These are phyloP conservation scores for Plasmodium vivax DNA, from an alignment of 169 alveolate genomes.

Conservation along the genomic window DNA sequence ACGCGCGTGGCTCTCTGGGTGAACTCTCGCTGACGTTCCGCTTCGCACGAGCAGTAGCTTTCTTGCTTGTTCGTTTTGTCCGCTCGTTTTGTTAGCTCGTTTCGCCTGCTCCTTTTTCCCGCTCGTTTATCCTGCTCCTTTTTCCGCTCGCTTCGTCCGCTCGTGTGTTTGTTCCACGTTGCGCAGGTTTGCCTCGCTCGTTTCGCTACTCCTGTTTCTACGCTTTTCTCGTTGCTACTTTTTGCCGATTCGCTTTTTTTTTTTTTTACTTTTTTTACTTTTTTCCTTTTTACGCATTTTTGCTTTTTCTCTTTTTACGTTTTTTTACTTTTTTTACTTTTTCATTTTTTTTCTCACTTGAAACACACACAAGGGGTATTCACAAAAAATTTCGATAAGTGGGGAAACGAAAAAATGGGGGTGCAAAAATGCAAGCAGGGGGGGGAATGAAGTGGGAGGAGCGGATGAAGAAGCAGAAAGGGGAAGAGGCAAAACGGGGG, in stretches of 20 bases:
- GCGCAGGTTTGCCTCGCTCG: background rate
- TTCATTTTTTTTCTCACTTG: background rate
- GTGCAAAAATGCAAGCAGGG: background rate
- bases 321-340: background rate
- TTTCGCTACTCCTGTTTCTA: background rate
- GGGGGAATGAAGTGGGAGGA: background rate
- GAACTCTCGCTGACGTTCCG: background rate
- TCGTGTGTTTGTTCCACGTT: background rate
- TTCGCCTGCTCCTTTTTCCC: too few species aligned
- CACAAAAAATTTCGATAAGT: background rate
- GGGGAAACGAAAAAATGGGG: background rate
- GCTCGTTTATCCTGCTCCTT: too few species aligned
- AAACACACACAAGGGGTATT: background rate
- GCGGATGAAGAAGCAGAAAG: background rate
- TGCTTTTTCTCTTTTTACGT: background rate
- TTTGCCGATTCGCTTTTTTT: too few species aligned
- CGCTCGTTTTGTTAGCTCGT: background rate
- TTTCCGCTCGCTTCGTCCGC: too few species aligned
- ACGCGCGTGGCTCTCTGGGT: background rate
- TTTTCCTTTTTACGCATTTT: too few species aligned
- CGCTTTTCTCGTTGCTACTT: background rate
- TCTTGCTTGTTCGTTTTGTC: background rate
- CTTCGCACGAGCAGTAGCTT: background rate
- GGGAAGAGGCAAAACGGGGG: background rate
- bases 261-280: too few species aligned